Evolutionary conservation across 1,284 basidiomycete genomes (phyloP), one percentile per base, ranked within the genome.

Genomic region (Cutaneotrichosporon sp.): DNA sequence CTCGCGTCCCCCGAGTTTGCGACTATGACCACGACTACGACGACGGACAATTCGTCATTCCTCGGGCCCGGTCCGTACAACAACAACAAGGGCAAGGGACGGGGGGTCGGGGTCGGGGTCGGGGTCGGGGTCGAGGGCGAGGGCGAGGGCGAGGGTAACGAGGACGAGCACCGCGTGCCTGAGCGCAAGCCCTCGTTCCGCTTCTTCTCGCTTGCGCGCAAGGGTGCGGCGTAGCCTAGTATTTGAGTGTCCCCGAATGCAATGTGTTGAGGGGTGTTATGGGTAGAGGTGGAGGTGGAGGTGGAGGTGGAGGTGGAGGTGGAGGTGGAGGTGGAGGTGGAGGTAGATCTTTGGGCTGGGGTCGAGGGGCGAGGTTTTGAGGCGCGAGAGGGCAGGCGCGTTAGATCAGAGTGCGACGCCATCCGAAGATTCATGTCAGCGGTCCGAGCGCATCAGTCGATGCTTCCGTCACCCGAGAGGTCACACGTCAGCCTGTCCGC

Each of bases 181-280:
- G 72, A 70, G 56, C 72, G 70, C 65, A 76, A 74, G 66, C 64
- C 70, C 42, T 65, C 63, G 60, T 77, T 76, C 69, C 68, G 76
- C 47, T 79, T 79, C 69, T 79, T 79, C 67, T 76, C 74, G 46
- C 66, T 79, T 8, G 26, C 30, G 51, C 69, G 76, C 42, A 76
- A 76, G 65, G 65, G 70, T 34, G 56, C 61, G 32, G 30, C 42
- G 42, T 46, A 46, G 38, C 38, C 38, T 46, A 46, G 42, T 46
- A 13, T 42, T 13, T 42, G 40, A 46, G 38, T 40, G 10, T 40
- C 22, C 50, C 30, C 50, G 10, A 32, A 53, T 50, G 49, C 22
- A 50, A 18, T 46, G 42, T 42, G 16, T 46, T 13, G 34, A 36
- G 34, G 34, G 34, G 11, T 9, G 34, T 2, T 8, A 13, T 1